Evolutionary conservation across 1,284 basidiomycete genomes (phyloP).

Genomic region (Cystobasidium sp.): DNA sequence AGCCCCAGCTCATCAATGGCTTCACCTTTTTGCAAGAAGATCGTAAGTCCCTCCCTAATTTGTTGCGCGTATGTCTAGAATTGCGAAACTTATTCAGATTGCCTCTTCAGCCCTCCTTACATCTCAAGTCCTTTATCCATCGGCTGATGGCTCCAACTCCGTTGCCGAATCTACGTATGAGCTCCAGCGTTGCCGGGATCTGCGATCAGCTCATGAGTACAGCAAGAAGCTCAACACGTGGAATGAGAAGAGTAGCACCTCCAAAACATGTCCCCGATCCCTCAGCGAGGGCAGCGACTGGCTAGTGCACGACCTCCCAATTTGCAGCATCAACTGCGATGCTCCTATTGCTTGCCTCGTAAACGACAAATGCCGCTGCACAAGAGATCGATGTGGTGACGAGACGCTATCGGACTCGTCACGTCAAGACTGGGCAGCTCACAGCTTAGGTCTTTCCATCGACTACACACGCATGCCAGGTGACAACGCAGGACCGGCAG

Average conservation of each 20-base stretch:
- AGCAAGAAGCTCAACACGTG: conserved; percentile 36
- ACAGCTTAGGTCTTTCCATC: conserved; percentile 45
- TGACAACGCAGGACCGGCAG: neutral
- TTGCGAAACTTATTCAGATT: too few species aligned
- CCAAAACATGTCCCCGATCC: conserved; percentile 16
- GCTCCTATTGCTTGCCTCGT: conserved; percentile 51
- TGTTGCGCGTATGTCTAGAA: too few species aligned
- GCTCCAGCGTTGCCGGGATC: conserved; percentile 46
- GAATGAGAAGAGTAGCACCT: conserved; percentile 26
- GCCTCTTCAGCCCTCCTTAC: conserved; percentile 52
- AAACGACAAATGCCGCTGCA: conserved; percentile 52
- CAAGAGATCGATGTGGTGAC: conserved; percentile 51
- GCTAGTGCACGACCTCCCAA: conserved; percentile 47
- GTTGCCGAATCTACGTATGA: conserved; percentile 50
- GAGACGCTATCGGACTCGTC: neutral
- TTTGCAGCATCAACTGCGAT: conserved; percentile 50
- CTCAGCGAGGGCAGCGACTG: conserved; percentile 46
- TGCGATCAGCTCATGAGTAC: conserved; percentile 49
- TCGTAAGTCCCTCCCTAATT: conserved; percentile 42
- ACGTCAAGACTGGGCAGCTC: conserved; percentile 27
- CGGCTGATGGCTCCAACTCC: conserved; percentile 49
- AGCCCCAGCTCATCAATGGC: conserved; percentile 14
- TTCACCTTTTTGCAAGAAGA: conserved; percentile 50
- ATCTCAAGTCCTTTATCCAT: conserved; percentile 51
- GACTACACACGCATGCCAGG: conserved; percentile 3